A percentile compares a stretch with the other conserved stretches of the same genome.
Evolutionary conservation across 2,329 filamentous ascomycete genomes (phyloP).

Genomic region (Penicillium digitatum): DNA sequence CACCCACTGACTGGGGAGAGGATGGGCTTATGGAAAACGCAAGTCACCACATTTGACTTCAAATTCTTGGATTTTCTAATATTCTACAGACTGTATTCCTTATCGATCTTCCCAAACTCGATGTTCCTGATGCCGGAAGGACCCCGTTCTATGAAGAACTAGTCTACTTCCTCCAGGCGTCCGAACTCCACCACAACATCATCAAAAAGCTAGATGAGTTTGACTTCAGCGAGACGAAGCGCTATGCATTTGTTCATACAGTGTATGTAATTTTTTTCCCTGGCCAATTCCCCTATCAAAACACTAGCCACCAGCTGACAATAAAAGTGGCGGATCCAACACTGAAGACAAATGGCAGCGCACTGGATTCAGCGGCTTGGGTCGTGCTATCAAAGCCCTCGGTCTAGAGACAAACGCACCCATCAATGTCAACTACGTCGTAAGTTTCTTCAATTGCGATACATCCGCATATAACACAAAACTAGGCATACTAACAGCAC

Average conservation of each 20-base stretch:
- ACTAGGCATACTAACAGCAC: conserved; percentile 8
- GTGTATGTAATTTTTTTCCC: conserved; percentile 55
- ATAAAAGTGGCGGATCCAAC: conserved; percentile 55
- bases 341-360: conserved; percentile 44
- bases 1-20: conserved; percentile 86
- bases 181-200: conserved; percentile 61
- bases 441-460: conserved; percentile 35
- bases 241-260: conserved; percentile 77
- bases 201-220: conserved; percentile 68
- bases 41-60: conserved; percentile 22
- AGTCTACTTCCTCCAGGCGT: conserved; percentile 64
- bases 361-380: conserved; percentile 72
- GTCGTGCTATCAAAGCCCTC: conserved; percentile 60
- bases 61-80: conserved; percentile 10
- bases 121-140: conserved; percentile 22
- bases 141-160: conserved; percentile 67
- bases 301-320: conserved; percentile 8
- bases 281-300: neutral
- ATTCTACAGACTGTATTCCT: conserved; percentile 67
- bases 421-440: conserved; percentile 69
- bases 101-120: conserved; percentile 71
- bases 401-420: conserved; percentile 54
- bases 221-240: conserved; percentile 70
- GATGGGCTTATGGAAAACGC: conserved; percentile 75
- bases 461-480: neutral